Conservation (phyloP, 495 filamentous ascomycete genomes). For the Tuber magnatum region DNA sequence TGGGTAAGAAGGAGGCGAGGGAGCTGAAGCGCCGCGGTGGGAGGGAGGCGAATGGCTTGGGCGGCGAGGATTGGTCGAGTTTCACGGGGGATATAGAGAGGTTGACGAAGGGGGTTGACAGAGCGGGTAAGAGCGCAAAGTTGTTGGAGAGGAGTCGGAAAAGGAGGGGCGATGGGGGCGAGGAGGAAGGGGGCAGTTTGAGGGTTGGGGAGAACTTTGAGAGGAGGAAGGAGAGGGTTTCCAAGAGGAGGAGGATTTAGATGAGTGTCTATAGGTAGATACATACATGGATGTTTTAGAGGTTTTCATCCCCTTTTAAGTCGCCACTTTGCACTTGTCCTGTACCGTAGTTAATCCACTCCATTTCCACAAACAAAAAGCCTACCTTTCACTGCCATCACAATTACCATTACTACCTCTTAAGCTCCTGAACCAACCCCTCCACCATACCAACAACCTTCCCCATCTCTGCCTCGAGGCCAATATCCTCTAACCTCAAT, state of each 20-base stretch:
- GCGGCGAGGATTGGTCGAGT: slow-evolving; percentile 76
- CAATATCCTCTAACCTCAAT: slow-evolving; percentile 24
- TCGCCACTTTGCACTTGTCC: background rate
- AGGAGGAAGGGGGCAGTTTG: slow-evolving; percentile 13
- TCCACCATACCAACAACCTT: slow-evolving; percentile 24
- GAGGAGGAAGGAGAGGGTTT: slow-evolving; percentile 30
- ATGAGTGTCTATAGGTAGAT: background rate
- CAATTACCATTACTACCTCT: background rate
- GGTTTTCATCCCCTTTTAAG: background rate
- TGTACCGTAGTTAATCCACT: background rate
- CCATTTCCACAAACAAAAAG: background rate
- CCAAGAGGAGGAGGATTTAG: slow-evolving; percentile 37
- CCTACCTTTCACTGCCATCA: background rate
- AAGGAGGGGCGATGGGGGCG: slow-evolving; percentile 43
- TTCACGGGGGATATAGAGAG: slow-evolving; percentile 70
- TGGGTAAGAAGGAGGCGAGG: slow-evolving; percentile 68
- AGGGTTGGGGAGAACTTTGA: slow-evolving; percentile 28
- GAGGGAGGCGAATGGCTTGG: slow-evolving; percentile 54
- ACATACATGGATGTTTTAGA: background rate
- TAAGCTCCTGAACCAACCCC: slow-evolving; percentile 19
- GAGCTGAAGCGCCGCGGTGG: slow-evolving; percentile 47
- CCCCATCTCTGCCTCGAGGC: slow-evolving; percentile 19
- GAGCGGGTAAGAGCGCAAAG: slow-evolving; percentile 41
- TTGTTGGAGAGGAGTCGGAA: slow-evolving; percentile 72
- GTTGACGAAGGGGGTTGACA: slow-evolving; percentile 57